These are phyloP conservation scores for Eremothecium gossypii DNA, from an alignment of 1,139 yeast species.

Conservation along the genomic window DNA sequence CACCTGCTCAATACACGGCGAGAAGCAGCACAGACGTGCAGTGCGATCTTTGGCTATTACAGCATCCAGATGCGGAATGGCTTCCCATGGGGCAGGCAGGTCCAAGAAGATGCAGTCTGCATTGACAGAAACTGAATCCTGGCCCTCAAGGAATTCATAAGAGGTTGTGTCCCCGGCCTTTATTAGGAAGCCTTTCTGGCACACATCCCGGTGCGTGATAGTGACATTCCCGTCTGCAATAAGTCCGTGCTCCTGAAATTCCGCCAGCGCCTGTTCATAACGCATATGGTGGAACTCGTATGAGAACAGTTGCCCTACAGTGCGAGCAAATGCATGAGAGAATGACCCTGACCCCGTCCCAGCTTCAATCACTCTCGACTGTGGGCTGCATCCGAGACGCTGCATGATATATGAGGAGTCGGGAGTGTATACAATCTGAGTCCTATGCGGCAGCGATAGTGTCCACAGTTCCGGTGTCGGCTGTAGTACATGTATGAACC, in stretches of 20 bases:
- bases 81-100: slow-evolving; percentile 95
- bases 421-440: slow-evolving; percentile 95
- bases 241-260: slow-evolving; percentile 66
- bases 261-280: slow-evolving; percentile 65
- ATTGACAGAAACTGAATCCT: slow-evolving; percentile 30
- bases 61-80: slow-evolving; percentile 61
- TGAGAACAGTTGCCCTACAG: slow-evolving; percentile 70
- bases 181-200: slow-evolving; percentile 71
- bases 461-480: slow-evolving; percentile 98
- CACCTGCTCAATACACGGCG: slow-evolving; percentile 98
- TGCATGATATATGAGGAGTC: slow-evolving; percentile 89
- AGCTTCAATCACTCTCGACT: slow-evolving; percentile 81
- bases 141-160: slow-evolving; percentile 18
- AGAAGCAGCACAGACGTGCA: slow-evolving; percentile 81
- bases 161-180: slow-evolving; percentile 31
- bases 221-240: slow-evolving; percentile 36
- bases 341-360: slow-evolving; percentile 98
- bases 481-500: slow-evolving; percentile 78
- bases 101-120: slow-evolving; percentile 81
- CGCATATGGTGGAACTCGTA: slow-evolving; percentile 89
- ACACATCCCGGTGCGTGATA: slow-evolving; percentile 87
- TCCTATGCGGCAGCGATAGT: slow-evolving; percentile 85
- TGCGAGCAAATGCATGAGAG: slow-evolving; percentile 85
- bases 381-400: slow-evolving; percentile 62
- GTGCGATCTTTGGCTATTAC: slow-evolving; percentile 49